A percentile compares a stretch with the other conserved stretches of the same genome.
phyloP scores from a whole-genome alignment of 495 filamentous ascomycete genomes.

The Neurospora sp. region DNA sequence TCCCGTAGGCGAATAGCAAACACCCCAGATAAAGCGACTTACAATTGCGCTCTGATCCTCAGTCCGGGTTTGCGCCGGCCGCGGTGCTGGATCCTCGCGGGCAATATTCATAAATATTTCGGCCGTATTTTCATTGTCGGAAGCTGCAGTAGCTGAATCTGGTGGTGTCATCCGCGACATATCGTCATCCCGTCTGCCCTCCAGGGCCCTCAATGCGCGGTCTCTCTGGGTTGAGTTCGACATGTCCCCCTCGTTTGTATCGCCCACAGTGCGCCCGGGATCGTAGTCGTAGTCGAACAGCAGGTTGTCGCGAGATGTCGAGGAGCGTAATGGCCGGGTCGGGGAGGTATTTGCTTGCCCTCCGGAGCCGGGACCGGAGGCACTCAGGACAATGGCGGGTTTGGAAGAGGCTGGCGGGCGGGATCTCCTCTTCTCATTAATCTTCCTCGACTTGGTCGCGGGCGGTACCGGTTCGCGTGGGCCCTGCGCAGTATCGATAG shows the following conservation, averaged over 20 bases:
- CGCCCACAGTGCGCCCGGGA: constrained; percentile 17
- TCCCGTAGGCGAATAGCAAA: background rate
- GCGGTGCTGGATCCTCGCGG: constrained; percentile 34
- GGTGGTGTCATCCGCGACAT: constrained; percentile 29
- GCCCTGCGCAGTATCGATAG: constrained; percentile 13
- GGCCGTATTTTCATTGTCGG: constrained; percentile 35
- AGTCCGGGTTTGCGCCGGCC: constrained; percentile 12
- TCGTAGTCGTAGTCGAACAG: constrained; percentile 42
- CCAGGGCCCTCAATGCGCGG: constrained; percentile 37
- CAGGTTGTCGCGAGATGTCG: constrained; percentile 37
- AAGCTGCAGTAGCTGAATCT: constrained; percentile 28
- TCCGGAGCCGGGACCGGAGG: constrained; percentile 7
- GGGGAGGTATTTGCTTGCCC: constrained; percentile 31
- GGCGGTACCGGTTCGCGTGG: constrained; percentile 31
- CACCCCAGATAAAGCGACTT: constrained; percentile 16
- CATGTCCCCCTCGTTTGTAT: constrained; percentile 27
- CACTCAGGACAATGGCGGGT: constrained; percentile 7
- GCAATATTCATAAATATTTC: constrained; percentile 47
- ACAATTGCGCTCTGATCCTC: constrained; percentile 30
- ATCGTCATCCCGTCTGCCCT: constrained; percentile 31
- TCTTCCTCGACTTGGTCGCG: constrained; percentile 17
- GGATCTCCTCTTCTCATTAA: constrained; percentile 30
- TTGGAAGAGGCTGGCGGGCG: constrained; percentile 33
- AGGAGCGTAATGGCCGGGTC: constrained; percentile 41
- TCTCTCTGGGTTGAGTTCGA: constrained; percentile 36